Evolutionary conservation across 2,329 filamentous ascomycete genomes (phyloP), one percentile per base, ranked within the genome.

Genomic region (Zymoseptoria crescenta): DNA sequence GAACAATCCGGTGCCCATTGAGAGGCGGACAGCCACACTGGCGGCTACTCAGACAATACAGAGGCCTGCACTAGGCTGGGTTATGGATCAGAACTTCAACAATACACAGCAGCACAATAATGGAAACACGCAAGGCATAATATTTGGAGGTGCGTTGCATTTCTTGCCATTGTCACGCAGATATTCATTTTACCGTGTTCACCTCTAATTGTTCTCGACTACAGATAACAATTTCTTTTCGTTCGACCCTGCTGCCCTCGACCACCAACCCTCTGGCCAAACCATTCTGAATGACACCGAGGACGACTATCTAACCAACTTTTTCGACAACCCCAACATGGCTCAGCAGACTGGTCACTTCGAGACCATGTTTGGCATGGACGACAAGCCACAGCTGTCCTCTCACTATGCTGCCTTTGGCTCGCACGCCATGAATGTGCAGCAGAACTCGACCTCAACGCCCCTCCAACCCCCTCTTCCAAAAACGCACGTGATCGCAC

Each of bases 321-420:
- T 57, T 29, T 57, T 57, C 56, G 56, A 57, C 56, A 52, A 57
- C 30, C 56, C 56, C 2, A 57, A 53, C 56, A 52, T 52, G 51
- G 51, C 51, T 13, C 51, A 52, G 24, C 48, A 57, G 27, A 10
- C 52, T n/a, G 50, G 45, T n/a, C 49, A 27, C 16, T 57, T 52
- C 49, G 56, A 57, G 8, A 35, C 19, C 56, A 52, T 52, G 51
- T 52, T 52, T n/a, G 29, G 29, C 29, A 27, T 52, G 24, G 51
- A 29, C 51, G 51, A 29, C 20, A 52, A 52, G 51, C 19, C 51
- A 19, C 9, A 16, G 24, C 28, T 24, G 4, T 45, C 35, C 35
- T 41, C 35, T 45, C 35, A 45, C 35, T 45, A 16, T 45, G 35
- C 35, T 6, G 13, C 35, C 13, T 45, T 45, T n/a, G 35, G 16